These are phyloP conservation scores for Hibiscus tridactylites DNA, from an alignment of 345 rosid species.

Conservation along the genomic window DNA sequence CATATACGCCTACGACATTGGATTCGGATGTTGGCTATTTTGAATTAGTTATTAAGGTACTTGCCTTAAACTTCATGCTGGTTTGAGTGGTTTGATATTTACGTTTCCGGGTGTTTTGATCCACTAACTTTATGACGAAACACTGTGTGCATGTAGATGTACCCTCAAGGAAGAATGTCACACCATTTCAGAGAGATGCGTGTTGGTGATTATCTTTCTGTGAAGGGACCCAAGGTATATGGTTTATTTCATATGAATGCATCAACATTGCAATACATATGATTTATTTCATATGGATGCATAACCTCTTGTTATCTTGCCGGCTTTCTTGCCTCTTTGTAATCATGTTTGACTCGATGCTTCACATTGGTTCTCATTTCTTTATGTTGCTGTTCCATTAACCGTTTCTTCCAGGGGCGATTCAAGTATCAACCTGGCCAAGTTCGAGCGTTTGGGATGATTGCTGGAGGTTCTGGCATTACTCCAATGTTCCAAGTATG, in stretches of 20 bases:
- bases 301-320: background rate
- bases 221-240: conserved; percentile 93
- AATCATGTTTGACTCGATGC: background rate
- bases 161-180: conserved; percentile 98
- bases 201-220: conserved; percentile 75
- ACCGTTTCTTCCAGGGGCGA: conserved; percentile 57
- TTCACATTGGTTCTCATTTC: background rate
- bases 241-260: background rate
- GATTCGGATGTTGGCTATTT: conserved; percentile 86
- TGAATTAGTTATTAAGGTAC: conserved; percentile 85
- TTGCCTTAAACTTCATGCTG: conserved; percentile 4
- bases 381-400: background rate
- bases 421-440: conserved; percentile 80
- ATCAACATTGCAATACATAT: background rate
- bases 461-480: conserved; percentile 98
- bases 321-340: background rate
- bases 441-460: conserved; percentile 92
- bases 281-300: background rate
- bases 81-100: background rate
- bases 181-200: conserved; percentile 94
- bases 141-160: conserved; percentile 51
- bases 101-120: background rate
- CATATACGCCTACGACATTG: conserved; percentile 92
- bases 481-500: conserved; percentile 98
- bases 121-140: background rate